Percentiles rank a stretch among this genome's conserved stretches.
Evolutionary conservation across 179 eudicot species (phyloP).

Genomic region (Actinidia chinensis): DNA sequence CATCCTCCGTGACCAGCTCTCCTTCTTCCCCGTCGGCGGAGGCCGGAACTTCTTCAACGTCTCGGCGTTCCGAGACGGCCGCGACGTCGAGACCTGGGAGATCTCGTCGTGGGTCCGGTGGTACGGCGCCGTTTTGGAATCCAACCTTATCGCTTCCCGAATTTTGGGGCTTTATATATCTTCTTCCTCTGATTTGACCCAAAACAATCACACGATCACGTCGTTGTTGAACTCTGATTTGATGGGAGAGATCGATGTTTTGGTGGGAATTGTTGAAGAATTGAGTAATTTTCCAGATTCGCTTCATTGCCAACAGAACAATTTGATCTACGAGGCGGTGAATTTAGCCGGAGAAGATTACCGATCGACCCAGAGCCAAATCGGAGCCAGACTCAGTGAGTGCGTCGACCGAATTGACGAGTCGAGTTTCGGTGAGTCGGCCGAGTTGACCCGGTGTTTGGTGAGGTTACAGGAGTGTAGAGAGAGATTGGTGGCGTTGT

Average conservation of each 20-base stretch:
- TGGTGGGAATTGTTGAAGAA: conserved; percentile 55
- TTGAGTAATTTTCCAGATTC: conserved; percentile 52
- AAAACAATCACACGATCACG: background rate
- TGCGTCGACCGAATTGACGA: conserved; percentile 41
- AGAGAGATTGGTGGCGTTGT: conserved; percentile 37
- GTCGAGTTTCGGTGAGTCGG: conserved; percentile 47
- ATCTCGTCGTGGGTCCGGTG: conserved; percentile 62
- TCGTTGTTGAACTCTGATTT: conserved; percentile 32
- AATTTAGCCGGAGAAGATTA: conserved; percentile 59
- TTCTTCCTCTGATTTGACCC: background rate
- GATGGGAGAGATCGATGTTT: conserved; percentile 38
- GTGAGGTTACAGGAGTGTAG: conserved; percentile 55
- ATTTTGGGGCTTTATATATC: conserved; percentile 25
- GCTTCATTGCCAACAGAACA: conserved; percentile 31
- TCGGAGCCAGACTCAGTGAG: conserved; percentile 49
- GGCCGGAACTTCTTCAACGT: conserved; percentile 36
- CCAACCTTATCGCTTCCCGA: conserved; percentile 27
- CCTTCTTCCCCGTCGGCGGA: conserved; percentile 20
- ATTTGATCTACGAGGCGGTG: conserved; percentile 40
- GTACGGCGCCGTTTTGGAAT: conserved; percentile 57
- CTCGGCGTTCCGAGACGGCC: conserved; percentile 28
- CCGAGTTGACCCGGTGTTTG: conserved; percentile 46
- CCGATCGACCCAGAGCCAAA: conserved; percentile 45
- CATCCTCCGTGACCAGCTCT: conserved; percentile 31
- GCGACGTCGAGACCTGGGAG: conserved; percentile 42